Base-by-base conservation (phyloP, 257 asterid species). In the Fraxinus excelsior region DNA sequence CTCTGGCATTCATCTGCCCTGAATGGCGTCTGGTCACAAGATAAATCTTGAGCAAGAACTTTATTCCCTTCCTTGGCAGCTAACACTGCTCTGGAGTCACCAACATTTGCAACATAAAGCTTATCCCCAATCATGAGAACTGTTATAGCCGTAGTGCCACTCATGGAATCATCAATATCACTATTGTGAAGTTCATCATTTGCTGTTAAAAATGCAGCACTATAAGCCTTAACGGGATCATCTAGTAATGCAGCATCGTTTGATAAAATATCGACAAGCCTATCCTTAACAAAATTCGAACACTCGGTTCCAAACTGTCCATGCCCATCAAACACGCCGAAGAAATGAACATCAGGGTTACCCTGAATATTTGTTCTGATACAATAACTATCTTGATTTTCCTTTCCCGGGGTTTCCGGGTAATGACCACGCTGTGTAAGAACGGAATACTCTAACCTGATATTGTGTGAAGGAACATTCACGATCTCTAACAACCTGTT, bases 311-410 rank as follows among this genome's bases (percentile, higher is more conserved):
- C 98, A 72, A 76, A 83, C 51, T 82, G 74, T 32, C 98, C 98
- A 69, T 94, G 98, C 76, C 98, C 98, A 78, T 94, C 98, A 85
- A 91, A 94, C 74, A 94, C 97, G 65, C 98, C 98, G 78, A 90
- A 92, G 90, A 94, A 94, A 86, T 94, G 98, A 62, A 87, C 95
- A 90, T 92, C 89, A 11, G 93, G 96, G 79, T 91, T 91, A 40
- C 90, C 95, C 85, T 86, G 94, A 68, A 94, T 69, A 73, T 81
- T 82, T 3, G 96, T 92, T 79, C 62, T 87, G 49, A 94, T 79
- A 76, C 92, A 91, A 78, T 73, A 92, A 75, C 96, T 87, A 81
- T 94, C 98, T 80, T 94, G 96, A 76, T 94, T 94, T 82, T 88
- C 97, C 82, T 92, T 94, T 26, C 92, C 92, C 34, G 97, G 93